Evolutionary conservation across 495 filamentous ascomycete genomes (phyloP).

Genomic region (Cetradonia linearis): DNA sequence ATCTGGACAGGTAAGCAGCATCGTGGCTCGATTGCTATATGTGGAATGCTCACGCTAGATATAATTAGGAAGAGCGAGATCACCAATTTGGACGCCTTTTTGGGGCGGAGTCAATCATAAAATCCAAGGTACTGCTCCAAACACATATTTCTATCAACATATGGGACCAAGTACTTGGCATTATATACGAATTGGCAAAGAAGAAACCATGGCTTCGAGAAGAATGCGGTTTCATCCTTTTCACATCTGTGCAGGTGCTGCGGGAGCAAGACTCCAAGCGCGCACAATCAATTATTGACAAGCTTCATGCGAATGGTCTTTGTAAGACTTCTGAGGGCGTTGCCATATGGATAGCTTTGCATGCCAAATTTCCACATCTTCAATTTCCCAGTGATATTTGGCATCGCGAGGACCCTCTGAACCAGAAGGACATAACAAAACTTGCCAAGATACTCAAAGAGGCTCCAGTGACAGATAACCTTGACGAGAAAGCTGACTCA

Average conservation of each 20-base stretch:
- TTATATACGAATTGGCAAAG: constrained; percentile 46
- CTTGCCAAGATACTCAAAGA: constrained; percentile 74
- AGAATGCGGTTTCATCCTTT: constrained; percentile 68
- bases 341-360: constrained; percentile 70
- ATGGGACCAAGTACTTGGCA: constrained; percentile 49
- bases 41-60: neutral
- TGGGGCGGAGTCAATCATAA: constrained; percentile 73
- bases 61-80: constrained; percentile 66
- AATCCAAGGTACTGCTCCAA: constrained; percentile 59
- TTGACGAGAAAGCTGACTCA: constrained; percentile 34
- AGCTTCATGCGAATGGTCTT: constrained; percentile 51
- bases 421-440: constrained; percentile 46
- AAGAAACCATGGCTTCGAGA: constrained; percentile 80
- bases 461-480: constrained; percentile 43
- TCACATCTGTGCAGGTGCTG: constrained; percentile 38
- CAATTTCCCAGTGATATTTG: constrained; percentile 60
- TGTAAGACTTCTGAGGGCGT: constrained; percentile 75
- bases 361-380: constrained; percentile 51
- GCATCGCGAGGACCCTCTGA: constrained; percentile 62
- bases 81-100: constrained; percentile 78
- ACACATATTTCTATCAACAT: constrained; percentile 36
- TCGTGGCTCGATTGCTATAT: no score
- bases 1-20: constrained; percentile 45
- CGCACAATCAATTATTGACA: constrained; percentile 51
- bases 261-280: constrained; percentile 35